A percentile compares a stretch with the other conserved stretches of the same genome.
Evolutionary conservation across 1,284 basidiomycete genomes (phyloP).

Genomic region (Coniferiporia sulphurascens): DNA sequence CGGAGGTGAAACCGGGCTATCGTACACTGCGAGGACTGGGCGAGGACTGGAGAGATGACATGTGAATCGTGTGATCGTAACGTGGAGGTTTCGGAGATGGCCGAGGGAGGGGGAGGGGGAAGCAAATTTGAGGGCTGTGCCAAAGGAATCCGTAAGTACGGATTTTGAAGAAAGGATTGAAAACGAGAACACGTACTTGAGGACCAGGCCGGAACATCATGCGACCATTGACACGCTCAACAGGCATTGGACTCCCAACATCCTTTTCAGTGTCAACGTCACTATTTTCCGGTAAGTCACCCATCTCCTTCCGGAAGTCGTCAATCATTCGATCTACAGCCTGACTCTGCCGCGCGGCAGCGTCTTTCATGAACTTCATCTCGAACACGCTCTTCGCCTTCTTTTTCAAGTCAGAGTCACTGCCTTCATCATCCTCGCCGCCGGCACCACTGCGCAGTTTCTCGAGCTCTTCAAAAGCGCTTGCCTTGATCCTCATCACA

Average conservation of each 20-base stretch:
- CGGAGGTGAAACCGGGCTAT: conserved; percentile 1
- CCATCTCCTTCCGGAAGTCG: conserved; percentile 68
- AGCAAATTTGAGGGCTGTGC: background rate
- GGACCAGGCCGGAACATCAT: conserved; percentile 36
- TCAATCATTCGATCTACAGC: conserved; percentile 59
- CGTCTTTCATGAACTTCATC: conserved; percentile 97
- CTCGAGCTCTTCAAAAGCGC: conserved; percentile 72
- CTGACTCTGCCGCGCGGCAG: conserved; percentile 62
- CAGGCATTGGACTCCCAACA: conserved; percentile 31
- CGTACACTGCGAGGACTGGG: conserved; percentile 15
- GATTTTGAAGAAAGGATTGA: background rate
- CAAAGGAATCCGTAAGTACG: background rate
- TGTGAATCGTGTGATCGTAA: conserved; percentile 28
- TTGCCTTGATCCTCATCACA: conserved; percentile 42
- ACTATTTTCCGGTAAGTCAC: conserved; percentile 31
- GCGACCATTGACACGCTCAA: conserved; percentile 35
- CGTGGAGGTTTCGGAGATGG: conserved; percentile 63
- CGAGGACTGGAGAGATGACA: conserved; percentile 24
- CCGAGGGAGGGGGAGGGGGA: conserved; percentile 28
- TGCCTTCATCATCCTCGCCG: conserved; percentile 23
- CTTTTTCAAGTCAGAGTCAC: conserved; percentile 27
- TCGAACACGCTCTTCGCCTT: conserved; percentile 70
- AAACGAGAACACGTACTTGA: conserved; percentile 5
- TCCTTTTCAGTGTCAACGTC: conserved; percentile 33
- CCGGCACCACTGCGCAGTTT: conserved; percentile 37